Percentiles rank a stretch among this genome's conserved stretches.
Evolutionary conservation across 2,329 filamentous ascomycete genomes (phyloP).

Genomic region (Calonectria hawksworthii): DNA sequence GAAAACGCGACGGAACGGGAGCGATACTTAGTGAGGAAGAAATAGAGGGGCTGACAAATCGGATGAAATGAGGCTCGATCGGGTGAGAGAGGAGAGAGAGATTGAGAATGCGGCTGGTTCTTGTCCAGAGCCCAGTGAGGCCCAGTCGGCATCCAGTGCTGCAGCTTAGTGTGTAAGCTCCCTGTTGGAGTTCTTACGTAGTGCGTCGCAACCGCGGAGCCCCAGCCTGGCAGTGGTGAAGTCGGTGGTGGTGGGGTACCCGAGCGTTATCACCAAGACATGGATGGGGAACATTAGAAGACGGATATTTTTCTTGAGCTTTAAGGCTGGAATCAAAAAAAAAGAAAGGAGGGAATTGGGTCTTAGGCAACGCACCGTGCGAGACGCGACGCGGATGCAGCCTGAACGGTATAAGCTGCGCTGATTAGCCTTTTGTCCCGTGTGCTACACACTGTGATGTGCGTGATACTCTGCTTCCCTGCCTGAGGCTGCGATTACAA

Average conservation of each 20-base stretch:
- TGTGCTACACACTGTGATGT: slow-evolving; percentile 17
- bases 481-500: slow-evolving; percentile 18
- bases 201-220: slow-evolving; percentile 14
- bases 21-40: background rate
- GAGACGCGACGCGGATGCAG: background rate
- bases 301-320: slow-evolving; percentile 8
- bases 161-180: slow-evolving; percentile 26
- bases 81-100: background rate
- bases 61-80: background rate
- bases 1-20: background rate
- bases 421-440: background rate
- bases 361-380: slow-evolving; percentile 28
- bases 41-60: slow-evolving; percentile 15
- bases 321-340: slow-evolving; percentile 8
- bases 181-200: slow-evolving; percentile 17
- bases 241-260: slow-evolving; percentile 31
- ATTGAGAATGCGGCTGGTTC: slow-evolving; percentile 4
- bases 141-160: slow-evolving; percentile 11
- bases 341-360: slow-evolving; percentile 4
- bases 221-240: slow-evolving; percentile 32
- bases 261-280: slow-evolving; percentile 28
- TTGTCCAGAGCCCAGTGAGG: slow-evolving; percentile 6
- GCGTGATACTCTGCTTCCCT: background rate
- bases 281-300: slow-evolving; percentile 21
- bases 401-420: background rate